phyloP scores from a whole-genome alignment of 805 yeast species.

The Pichia pseudocactophila region DNA sequence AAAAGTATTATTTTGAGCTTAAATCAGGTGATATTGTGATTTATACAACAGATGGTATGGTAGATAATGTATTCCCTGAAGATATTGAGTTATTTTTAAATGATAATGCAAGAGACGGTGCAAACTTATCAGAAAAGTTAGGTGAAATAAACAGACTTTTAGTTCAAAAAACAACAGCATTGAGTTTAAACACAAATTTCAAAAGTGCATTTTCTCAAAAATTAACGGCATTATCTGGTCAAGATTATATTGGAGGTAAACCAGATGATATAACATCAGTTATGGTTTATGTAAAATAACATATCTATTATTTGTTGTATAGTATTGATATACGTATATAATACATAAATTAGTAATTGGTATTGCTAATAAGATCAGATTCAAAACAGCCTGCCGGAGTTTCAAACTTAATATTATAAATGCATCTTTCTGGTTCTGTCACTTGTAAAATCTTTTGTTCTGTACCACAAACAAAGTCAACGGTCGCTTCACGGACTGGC shows the following conservation, averaged over 20 bases:
- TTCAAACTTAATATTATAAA: slow-evolving; percentile 46
- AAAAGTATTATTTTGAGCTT: slow-evolving; percentile 55
- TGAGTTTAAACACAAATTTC: slow-evolving; percentile 63
- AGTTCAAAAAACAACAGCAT: slow-evolving; percentile 55
- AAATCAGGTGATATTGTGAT: slow-evolving; percentile 66
- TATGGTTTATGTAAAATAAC: slow-evolving; percentile 48
- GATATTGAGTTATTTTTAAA: slow-evolving; percentile 64
- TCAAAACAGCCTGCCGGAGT: slow-evolving; percentile 39
- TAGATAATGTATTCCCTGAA: slow-evolving; percentile 68
- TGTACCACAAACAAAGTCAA: slow-evolving; percentile 60
- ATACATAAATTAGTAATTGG: too few relatives aligned
- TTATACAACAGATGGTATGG: slow-evolving; percentile 90
- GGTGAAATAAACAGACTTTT: slow-evolving; percentile 41
- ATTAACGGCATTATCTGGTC: slow-evolving; percentile 54
- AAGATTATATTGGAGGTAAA: slow-evolving; percentile 79
- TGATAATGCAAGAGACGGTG: slow-evolving; percentile 34
- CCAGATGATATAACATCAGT: slow-evolving; percentile 90
- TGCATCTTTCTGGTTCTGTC: slow-evolving; percentile 84
- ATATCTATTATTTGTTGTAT: too few relatives aligned
- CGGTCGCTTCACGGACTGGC: slow-evolving; percentile 64
- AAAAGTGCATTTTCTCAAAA: slow-evolving; percentile 86
- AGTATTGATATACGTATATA: too few relatives aligned
- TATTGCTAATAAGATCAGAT: slow-evolving; percentile 12
- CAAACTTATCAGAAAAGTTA: slow-evolving; percentile 7
- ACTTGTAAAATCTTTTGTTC: slow-evolving; percentile 50